Evolutionary conservation across 1,284 basidiomycete genomes (phyloP).

Genomic region (Ganoderma resinaceum): DNA sequence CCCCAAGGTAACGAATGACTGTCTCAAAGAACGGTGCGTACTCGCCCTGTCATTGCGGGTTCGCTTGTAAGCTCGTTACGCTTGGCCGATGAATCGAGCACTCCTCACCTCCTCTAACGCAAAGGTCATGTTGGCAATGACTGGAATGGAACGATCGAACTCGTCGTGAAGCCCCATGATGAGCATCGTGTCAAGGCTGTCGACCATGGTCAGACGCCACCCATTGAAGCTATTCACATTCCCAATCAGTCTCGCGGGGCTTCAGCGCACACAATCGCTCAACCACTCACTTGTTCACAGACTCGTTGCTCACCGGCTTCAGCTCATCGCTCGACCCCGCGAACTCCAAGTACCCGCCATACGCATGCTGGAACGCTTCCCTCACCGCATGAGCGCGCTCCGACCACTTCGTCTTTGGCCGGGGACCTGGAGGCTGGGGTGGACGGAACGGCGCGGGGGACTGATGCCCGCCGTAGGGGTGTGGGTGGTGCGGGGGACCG

Average conservation of each 20-base stretch:
- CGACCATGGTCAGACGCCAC: slow-evolving; percentile 82
- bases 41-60: slow-evolving; percentile 27
- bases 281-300: slow-evolving; percentile 57
- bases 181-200: slow-evolving; percentile 80
- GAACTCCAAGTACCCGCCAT: slow-evolving; percentile 62
- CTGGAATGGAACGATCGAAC: slow-evolving; percentile 67
- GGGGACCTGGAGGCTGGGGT: slow-evolving; percentile 13
- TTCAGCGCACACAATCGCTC: no score
- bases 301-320: slow-evolving; percentile 53
- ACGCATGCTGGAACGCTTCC: slow-evolving; percentile 67
- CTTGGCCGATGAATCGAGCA: not conserved
- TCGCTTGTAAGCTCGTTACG: not conserved
- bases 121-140: slow-evolving; percentile 68
- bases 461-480: not conserved
- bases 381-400: slow-evolving; percentile 60
- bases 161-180: slow-evolving; percentile 73
- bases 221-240: slow-evolving; percentile 59
- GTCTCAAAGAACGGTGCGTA: slow-evolving; percentile 77
- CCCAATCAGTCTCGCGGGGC: not conserved
- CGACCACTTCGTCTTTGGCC: slow-evolving; percentile 47
- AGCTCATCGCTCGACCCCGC: slow-evolving; percentile 70
- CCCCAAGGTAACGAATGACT: slow-evolving; percentile 78
- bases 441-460: slow-evolving; percentile 7
- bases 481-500: slow-evolving; percentile 7
- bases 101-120: slow-evolving; percentile 45